A percentile compares a stretch with the other conserved stretches of the same genome.
Evolutionary conservation across 768 basidiomycete species (phyloP).

Genomic region (Calocybe cyanea): DNA sequence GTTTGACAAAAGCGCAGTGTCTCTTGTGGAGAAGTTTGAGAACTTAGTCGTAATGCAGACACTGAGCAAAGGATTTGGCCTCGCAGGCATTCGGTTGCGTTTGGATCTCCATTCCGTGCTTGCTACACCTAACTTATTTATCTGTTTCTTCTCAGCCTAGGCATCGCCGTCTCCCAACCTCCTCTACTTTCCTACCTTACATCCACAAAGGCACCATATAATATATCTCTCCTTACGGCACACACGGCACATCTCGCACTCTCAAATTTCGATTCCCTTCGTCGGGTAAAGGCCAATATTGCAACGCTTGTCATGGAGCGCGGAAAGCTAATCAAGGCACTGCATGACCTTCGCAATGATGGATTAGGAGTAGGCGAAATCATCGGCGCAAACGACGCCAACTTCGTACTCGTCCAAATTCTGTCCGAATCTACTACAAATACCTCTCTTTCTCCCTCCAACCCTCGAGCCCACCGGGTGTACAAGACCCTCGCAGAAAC

Average conservation of each 20-base stretch:
- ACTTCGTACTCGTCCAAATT: constrained; percentile 85
- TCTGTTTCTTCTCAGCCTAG: constrained; percentile 61
- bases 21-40: constrained; percentile 72
- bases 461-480: constrained; percentile 52
- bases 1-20: constrained; percentile 55
- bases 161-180: constrained; percentile 86
- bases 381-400: constrained; percentile 84
- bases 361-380: constrained; percentile 55
- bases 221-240: constrained; percentile 89
- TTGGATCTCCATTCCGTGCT: not conserved
- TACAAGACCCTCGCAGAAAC: constrained; percentile 85
- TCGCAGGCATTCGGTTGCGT: constrained; percentile 91
- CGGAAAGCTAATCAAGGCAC: constrained; percentile 41
- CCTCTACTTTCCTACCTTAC: constrained; percentile 86
- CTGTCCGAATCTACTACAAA: constrained; percentile 34
- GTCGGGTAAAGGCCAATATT: constrained; percentile 63
- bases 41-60: constrained; percentile 97
- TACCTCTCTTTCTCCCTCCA: constrained; percentile 48
- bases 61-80: constrained; percentile 91
- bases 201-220: constrained; percentile 98
- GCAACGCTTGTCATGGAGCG: constrained; percentile 58
- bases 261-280: constrained; percentile 51
- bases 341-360: constrained; percentile 38
- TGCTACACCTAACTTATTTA: not conserved
- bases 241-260: constrained; percentile 78